Evolutionary conservation across 441 rosid genomes (phyloP).

Genomic region (Breynia disticha): DNA sequence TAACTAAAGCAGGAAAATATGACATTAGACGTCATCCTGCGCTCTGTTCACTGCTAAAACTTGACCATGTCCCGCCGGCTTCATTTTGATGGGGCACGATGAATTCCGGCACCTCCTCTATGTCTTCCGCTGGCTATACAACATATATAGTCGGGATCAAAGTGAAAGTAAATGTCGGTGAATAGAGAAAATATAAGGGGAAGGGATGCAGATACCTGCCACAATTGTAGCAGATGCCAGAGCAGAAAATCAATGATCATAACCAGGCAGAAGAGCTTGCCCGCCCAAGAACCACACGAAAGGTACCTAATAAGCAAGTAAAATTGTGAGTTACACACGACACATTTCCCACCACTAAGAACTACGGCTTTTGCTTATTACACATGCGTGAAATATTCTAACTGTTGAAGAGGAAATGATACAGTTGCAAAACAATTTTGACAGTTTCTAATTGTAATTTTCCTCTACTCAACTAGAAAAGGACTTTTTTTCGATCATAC

Average conservation of each 20-base stretch:
- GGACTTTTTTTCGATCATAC: no score
- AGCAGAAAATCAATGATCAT: conserved; percentile 71
- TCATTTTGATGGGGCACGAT: conserved; percentile 10
- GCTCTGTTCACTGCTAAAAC: conserved; percentile 6
- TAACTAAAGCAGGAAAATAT: no score
- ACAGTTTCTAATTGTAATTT: no score
- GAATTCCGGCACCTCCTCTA: conserved; percentile 62
- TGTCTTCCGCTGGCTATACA: conserved; percentile 58
- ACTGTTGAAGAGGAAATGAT: no score
- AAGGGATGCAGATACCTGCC: conserved; percentile 37
- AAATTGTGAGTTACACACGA: background rate
- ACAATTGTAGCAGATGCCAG: conserved; percentile 52
- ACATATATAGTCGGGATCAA: background rate
- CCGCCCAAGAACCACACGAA: conserved; percentile 92
- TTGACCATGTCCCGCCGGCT: conserved; percentile 14
- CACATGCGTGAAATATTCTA: no score
- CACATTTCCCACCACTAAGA: no score
- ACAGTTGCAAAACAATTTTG: no score
- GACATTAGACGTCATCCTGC: background rate
- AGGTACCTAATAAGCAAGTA: conserved; percentile 45
- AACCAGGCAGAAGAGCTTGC: conserved; percentile 89
- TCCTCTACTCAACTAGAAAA: no score
- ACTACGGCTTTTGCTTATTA: no score
- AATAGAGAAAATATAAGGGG: background rate
- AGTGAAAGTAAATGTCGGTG: background rate